These are phyloP conservation scores for Dendrocalamus sinicus DNA, from an alignment of 176 grass and related monocot species.

Conservation along the genomic window DNA sequence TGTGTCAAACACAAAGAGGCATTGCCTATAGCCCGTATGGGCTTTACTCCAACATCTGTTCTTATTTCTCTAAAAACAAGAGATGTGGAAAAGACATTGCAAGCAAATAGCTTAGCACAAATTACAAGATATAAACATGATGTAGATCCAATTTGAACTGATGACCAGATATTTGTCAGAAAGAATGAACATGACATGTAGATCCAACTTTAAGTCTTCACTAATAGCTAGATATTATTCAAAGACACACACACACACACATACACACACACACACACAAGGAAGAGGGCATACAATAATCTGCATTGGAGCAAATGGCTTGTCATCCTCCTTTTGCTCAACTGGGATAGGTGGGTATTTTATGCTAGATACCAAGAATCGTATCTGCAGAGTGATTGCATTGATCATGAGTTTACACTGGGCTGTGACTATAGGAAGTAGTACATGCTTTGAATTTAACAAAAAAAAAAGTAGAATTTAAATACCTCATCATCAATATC, in stretches of 20 bases:
- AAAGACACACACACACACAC: no score
- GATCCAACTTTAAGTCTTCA: slow-evolving; percentile 3
- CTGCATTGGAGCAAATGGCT: slow-evolving; percentile 87
- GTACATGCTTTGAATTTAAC: slow-evolving; percentile 3
- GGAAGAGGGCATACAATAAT: slow-evolving; percentile 63
- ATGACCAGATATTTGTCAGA: slow-evolving; percentile 16
- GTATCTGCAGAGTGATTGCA: slow-evolving; percentile 62
- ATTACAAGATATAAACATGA: slow-evolving; percentile 22
- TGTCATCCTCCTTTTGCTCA: slow-evolving; percentile 76
- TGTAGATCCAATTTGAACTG: slow-evolving; percentile 14
- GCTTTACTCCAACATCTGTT: background rate
- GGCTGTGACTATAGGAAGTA: background rate
- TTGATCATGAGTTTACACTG: slow-evolving; percentile 18
- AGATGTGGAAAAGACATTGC: background rate
- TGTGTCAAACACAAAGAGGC: background rate
- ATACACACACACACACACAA: background rate
- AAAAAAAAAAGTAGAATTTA: background rate
- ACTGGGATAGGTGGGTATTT: slow-evolving; percentile 82
- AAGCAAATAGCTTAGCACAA: slow-evolving; percentile 30
- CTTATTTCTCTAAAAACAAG: background rate
- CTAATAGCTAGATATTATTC: background rate
- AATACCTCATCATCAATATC: slow-evolving; percentile 89
- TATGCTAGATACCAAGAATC: slow-evolving; percentile 75
- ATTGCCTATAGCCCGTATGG: background rate
- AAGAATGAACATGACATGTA: slow-evolving; percentile 8